Evolutionary conservation across 1,284 basidiomycete genomes (phyloP).

Genomic region (Malassezia arunalokei): DNA sequence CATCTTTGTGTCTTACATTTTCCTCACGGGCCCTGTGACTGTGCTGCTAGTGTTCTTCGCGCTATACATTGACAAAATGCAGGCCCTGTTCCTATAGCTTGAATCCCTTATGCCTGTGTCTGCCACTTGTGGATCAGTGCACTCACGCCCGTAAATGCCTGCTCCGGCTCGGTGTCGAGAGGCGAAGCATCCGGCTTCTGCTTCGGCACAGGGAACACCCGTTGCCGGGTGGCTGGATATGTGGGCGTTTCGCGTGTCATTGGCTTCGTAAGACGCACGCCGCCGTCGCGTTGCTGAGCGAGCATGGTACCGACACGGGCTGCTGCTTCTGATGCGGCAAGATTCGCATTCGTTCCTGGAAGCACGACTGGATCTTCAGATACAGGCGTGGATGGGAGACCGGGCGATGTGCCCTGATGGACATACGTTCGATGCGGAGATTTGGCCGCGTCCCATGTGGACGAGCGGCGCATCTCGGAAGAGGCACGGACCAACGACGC

Average conservation of each 20-base stretch:
- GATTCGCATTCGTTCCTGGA: not conserved
- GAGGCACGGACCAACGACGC: not conserved
- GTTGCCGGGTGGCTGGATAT: not conserved
- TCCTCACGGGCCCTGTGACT: conserved; percentile 39
- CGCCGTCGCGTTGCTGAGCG: not conserved
- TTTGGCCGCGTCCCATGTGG: conserved; percentile 8
- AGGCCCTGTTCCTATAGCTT: conserved; percentile 1
- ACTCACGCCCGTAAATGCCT: conserved; percentile 1
- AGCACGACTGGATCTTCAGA: not conserved
- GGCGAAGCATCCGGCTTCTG: not conserved
- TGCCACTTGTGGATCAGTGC: conserved; percentile 12
- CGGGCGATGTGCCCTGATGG: conserved; percentile 11
- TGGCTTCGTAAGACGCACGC: conserved; percentile 3
- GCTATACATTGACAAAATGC: conserved; percentile 31
- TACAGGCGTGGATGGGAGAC: not conserved
- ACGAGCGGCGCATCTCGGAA: conserved; percentile 2
- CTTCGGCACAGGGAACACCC: not conserved
- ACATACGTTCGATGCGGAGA: conserved; percentile 5
- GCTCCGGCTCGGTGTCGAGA: not conserved
- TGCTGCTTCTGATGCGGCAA: not conserved
- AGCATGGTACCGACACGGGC: not conserved
- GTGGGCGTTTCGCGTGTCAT: not conserved
- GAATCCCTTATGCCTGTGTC: not conserved
- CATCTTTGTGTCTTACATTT: conserved; percentile 45
- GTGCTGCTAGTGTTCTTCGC: conserved; percentile 32